Evolutionary conservation across 2,329 filamentous ascomycete species (phyloP), one percentile per base, ranked within the genome.

Genomic region (Blastomyces parvus): DNA sequence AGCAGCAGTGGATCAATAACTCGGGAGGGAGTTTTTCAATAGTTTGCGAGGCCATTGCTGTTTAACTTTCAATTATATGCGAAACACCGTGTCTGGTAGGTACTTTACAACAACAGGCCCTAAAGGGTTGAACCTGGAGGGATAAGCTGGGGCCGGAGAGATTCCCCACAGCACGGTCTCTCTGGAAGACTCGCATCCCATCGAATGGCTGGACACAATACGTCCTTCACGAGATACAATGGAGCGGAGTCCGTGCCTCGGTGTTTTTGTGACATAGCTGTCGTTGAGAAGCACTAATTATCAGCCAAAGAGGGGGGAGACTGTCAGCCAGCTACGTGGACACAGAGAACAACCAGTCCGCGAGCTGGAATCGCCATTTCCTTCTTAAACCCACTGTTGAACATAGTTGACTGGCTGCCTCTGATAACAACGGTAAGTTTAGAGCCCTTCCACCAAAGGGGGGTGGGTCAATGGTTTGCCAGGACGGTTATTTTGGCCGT

Each of bases 1-100:
- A 46, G 13, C 57, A 46, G 38, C 57, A 59, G 9, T 59, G 38
- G 46, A 59, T 59, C 25, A 59, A 40, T n/a, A 46, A 17, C 22
- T 59, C 40, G n/a, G 17, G 22, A 30, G 57, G 57, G 25, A 59
- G 57, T 27, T 22, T 40, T 46, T 59, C 38, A 46, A 59, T 59
- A n/a, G 38, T 33, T 33, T 5, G 25, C 22, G 40, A 46, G 22
- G 38, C 57, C 57, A 59, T 59, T n/a, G 8, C 14, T 59, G 36
- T n/a, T 38, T 11, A 27, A 7, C 30, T 56, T 22, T 50, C 13
- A 50, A 50, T 50, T 25, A 50, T 2, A n/a, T 46, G 11, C 13
- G n/a, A 48, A 48, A 48, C 44, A 25, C 2, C 44, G 9, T 4
- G 8, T n/a, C n/a, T n/a, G n/a, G n/a, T n/a, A n/a, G n/a, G n/a